Conservation (phyloP, 306 rosid genomes). For the Cercis canadensis region DNA sequence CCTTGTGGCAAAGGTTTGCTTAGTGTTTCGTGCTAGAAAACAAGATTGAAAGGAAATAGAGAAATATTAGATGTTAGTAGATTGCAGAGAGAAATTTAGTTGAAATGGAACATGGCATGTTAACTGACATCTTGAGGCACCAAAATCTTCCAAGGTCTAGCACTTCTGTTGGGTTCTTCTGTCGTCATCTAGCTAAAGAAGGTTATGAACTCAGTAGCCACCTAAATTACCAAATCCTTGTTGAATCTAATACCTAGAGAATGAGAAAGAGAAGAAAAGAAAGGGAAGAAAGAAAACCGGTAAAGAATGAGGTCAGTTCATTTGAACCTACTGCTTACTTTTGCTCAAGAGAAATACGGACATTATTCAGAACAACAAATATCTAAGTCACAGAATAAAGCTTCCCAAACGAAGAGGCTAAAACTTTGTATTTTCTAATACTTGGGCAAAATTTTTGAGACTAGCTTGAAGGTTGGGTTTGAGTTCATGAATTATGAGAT, state of each 20-base stretch:
- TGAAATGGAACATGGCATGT: conserved; percentile 31
- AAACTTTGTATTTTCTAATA: no score
- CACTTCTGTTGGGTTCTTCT: conserved; percentile 37
- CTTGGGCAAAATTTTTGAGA: not conserved
- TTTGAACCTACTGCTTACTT: no score
- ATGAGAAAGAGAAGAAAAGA: not conserved
- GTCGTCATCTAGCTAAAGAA: conserved; percentile 40
- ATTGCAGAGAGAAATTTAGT: conserved; percentile 27
- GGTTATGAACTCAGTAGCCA: conserved; percentile 17
- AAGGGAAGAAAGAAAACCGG: not conserved
- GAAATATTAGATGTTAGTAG: conserved; percentile 5
- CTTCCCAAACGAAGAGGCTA: no score
- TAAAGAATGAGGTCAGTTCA: no score
- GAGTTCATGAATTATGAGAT: conserved; percentile 11
- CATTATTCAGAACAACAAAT: no score
- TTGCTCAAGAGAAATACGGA: no score
- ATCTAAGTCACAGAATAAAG: no score
- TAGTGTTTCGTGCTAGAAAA: conserved; percentile 30
- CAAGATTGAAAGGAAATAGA: not conserved
- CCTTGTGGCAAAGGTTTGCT: conserved; percentile 23
- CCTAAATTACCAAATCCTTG: conserved; percentile 27
- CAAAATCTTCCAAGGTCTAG: conserved; percentile 31
- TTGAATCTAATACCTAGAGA: conserved; percentile 23
- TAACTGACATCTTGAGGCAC: conserved; percentile 47
- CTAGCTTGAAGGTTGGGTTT: not conserved